Evolutionary conservation across 768 basidiomycete species (phyloP).

Genomic region (Lactarius akahatsu): DNA sequence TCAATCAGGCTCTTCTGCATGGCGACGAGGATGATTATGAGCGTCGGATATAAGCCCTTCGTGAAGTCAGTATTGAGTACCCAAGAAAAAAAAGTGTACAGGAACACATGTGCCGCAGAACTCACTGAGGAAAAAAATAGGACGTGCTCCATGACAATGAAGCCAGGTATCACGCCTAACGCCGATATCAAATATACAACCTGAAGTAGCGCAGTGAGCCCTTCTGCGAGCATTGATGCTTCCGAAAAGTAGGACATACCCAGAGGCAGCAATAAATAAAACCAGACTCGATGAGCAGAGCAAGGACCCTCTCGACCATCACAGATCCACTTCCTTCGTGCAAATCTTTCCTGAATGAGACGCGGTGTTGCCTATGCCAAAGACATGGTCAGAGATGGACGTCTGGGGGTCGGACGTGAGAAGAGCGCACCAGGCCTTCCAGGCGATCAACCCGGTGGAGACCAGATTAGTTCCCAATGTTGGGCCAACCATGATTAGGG

Average conservation of each 20-base stretch:
- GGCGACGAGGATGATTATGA: conserved; percentile 22
- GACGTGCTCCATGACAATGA: conserved; percentile 7
- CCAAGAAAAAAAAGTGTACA: neutral
- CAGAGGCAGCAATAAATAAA: conserved; percentile 19
- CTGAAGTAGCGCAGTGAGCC: neutral
- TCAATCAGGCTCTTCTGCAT: conserved; percentile 24
- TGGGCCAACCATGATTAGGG: neutral
- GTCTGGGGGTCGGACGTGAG: neutral
- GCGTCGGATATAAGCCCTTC: conserved; percentile 17
- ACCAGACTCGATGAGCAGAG: conserved; percentile 22
- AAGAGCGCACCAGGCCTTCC: neutral
- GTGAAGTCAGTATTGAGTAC: neutral
- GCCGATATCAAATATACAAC: conserved; percentile 11
- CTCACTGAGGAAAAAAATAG: conserved; percentile 10
- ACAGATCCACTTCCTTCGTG: neutral
- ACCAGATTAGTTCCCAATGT: neutral
- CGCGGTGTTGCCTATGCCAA: neutral
- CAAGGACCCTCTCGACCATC: conserved; percentile 14
- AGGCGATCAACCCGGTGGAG: conserved; percentile 4
- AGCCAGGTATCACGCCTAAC: conserved; percentile 5
- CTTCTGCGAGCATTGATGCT: too few species aligned
- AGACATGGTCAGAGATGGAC: neutral
- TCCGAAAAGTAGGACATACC: conserved; percentile 2
- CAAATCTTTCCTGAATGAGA: neutral
- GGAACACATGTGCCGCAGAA: too few species aligned